These are phyloP conservation scores for Musa beccarii DNA, from an alignment of 176 grass and related monocot genomes.

Conservation along the genomic window DNA sequence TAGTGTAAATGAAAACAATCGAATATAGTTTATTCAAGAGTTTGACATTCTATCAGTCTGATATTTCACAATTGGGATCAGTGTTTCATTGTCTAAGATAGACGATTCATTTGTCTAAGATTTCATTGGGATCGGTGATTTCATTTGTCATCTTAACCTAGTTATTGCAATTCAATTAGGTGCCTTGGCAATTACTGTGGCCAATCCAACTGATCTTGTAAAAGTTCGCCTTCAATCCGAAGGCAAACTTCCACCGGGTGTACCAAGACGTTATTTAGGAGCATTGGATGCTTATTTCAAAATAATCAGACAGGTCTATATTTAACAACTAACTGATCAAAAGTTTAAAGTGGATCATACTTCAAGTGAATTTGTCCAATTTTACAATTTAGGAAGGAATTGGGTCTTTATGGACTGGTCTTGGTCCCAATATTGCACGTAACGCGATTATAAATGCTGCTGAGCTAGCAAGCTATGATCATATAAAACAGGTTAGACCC, in stretches of 20 bases:
- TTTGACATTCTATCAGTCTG: background rate
- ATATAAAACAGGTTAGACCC: slow-evolving; percentile 69
- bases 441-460: slow-evolving; percentile 91
- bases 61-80: slow-evolving; percentile 6
- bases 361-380: background rate
- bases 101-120: no score
- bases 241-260: slow-evolving; percentile 69
- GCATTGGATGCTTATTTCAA: slow-evolving; percentile 73
- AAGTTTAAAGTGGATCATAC: no score
- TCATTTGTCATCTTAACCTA: background rate
- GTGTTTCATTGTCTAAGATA: slow-evolving; percentile 4
- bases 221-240: slow-evolving; percentile 88
- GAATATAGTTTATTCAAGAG: background rate
- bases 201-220: slow-evolving; percentile 95
- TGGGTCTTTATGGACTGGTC: slow-evolving; percentile 58
- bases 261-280: slow-evolving; percentile 58
- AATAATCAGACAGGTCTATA: slow-evolving; percentile 52
- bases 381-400: slow-evolving; percentile 53
- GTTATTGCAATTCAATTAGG: slow-evolving; percentile 30
- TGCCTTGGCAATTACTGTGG: slow-evolving; percentile 71
- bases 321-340: background rate
- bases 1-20: background rate
- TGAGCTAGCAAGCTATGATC: slow-evolving; percentile 93
- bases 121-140: no score
- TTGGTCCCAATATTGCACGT: slow-evolving; percentile 72